Evolutionary conservation across 441 rosid species (phyloP).

Genomic region (Syzygium syzygioides): DNA sequence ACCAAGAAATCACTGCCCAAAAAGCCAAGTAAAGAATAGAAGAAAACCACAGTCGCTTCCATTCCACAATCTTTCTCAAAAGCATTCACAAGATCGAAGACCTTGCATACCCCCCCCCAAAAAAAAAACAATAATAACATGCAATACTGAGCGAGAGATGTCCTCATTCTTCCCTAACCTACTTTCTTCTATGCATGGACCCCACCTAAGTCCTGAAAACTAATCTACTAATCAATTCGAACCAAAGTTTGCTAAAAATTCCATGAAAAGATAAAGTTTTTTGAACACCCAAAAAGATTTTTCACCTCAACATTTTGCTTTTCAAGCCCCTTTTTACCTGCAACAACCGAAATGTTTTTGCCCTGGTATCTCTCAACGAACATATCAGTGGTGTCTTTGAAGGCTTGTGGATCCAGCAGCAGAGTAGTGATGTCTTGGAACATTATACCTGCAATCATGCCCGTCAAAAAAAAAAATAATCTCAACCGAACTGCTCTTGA

Average conservation of each 20-base stretch:
- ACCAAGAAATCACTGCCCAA: conserved; percentile 26
- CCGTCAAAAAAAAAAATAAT: background rate
- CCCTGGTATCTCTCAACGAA: conserved; percentile 79
- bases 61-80: conserved; percentile 19
- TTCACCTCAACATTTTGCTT: background rate
- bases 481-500: background rate
- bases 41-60: conserved; percentile 20
- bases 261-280: conserved; percentile 11
- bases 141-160: conserved; percentile 5
- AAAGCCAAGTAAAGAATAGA: background rate
- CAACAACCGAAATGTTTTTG: conserved; percentile 78
- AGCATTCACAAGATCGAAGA: conserved; percentile 4
- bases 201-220: conserved; percentile 30
- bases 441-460: conserved; percentile 62
- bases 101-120: conserved; percentile 20
- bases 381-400: conserved; percentile 76
- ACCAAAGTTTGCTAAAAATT: background rate
- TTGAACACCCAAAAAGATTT: background rate
- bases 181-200: conserved; percentile 22
- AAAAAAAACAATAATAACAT: background rate
- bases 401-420: conserved; percentile 65
- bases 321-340: conserved; percentile 38
- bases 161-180: conserved; percentile 16
- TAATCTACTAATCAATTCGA: conserved; percentile 14
- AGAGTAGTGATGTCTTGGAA: conserved; percentile 87